A percentile compares a stretch with the other conserved stretches of the same genome.
Conservation (phyloP, 2,329 filamentous ascomycete genomes). For the Phialocephala sp. region DNA sequence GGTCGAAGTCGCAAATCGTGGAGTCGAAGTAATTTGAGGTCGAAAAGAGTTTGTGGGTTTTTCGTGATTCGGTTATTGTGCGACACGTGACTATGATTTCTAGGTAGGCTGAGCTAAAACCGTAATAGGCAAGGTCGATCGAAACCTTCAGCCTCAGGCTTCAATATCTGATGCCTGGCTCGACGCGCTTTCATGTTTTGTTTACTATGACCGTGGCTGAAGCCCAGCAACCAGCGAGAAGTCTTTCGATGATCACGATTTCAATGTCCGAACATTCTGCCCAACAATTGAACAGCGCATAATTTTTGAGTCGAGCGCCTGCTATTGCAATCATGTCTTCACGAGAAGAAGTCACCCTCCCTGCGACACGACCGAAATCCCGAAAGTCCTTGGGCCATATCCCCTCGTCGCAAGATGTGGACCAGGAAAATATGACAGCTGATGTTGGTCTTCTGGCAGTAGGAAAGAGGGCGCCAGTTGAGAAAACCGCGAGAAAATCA, state of each 20-base stretch:
- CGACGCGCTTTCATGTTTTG: constrained; percentile 34
- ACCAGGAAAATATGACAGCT: constrained; percentile 81
- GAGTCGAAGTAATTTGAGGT: constrained; percentile 32
- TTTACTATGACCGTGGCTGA: constrained; percentile 28
- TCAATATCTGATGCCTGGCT: constrained; percentile 17
- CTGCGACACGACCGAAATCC: constrained; percentile 56
- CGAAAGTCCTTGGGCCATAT: constrained; percentile 76
- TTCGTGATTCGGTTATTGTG: constrained; percentile 31
- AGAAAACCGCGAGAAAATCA: constrained; percentile 62
- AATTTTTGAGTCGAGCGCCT: constrained; percentile 2
- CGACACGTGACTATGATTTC: constrained; percentile 27
- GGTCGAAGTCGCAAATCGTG: constrained; percentile 42
- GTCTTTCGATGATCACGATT: constrained; percentile 23
- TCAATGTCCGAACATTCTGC: constrained; percentile 15
- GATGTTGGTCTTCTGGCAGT: constrained; percentile 58
- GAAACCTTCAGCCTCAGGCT: constrained; percentile 9
- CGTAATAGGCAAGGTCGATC: neutral
- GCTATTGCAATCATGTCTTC: constrained; percentile 46
- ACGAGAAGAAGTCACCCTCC: constrained; percentile 55
- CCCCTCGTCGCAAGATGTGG: constrained; percentile 57
- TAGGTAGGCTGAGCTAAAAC: neutral
- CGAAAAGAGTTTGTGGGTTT: constrained; percentile 27
- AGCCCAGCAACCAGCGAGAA: constrained; percentile 23
- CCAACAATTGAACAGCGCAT: constrained; percentile 23
- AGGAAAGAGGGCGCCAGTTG: constrained; percentile 36